Percentiles rank a stretch among this genome's conserved stretches.
Evolutionary conservation across 768 basidiomycete species (phyloP).

Genomic region (Dendrothele bispora): DNA sequence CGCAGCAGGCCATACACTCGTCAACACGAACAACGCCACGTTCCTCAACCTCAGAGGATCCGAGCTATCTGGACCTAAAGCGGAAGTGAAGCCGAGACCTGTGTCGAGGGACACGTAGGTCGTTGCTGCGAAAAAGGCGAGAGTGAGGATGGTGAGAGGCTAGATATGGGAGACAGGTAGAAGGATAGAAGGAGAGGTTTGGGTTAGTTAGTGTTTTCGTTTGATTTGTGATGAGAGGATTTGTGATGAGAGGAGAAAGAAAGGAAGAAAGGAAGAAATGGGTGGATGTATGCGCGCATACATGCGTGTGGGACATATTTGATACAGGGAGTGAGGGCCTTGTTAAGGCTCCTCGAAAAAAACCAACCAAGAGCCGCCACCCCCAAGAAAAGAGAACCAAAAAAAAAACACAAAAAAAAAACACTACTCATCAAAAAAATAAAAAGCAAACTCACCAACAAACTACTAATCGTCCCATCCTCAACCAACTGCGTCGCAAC

Average conservation of each 20-base stretch:
- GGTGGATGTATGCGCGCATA: no score
- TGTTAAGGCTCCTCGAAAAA: no score
- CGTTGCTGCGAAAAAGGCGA: conserved; percentile 67
- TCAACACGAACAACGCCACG: conserved; percentile 79
- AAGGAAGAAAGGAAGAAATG: no score
- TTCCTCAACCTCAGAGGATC: conserved; percentile 58
- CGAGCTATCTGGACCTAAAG: conserved; percentile 58
- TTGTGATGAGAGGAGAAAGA: conserved; percentile 44
- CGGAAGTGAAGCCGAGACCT: conserved; percentile 59
- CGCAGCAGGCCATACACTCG: conserved; percentile 76
- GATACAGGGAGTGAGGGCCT: no score
- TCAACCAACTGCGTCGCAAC: conserved; percentile 89
- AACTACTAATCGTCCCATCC: conserved; percentile 66
- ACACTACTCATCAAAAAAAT: no score
- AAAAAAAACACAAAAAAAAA: no score
- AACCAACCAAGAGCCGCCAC: no score
- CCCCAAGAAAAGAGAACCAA: no score
- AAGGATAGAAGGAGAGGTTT: no score
- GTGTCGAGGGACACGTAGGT: conserved; percentile 86
- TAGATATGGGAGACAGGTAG: not conserved
- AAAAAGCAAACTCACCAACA: conserved; percentile 45
- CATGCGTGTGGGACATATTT: no score
- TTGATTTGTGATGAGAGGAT: no score
- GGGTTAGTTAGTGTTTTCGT: no score
- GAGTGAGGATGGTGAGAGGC: conserved; percentile 12